Base-by-base conservation (phyloP, 208 protist genomes). In the Pavlovales sp. region DNA sequence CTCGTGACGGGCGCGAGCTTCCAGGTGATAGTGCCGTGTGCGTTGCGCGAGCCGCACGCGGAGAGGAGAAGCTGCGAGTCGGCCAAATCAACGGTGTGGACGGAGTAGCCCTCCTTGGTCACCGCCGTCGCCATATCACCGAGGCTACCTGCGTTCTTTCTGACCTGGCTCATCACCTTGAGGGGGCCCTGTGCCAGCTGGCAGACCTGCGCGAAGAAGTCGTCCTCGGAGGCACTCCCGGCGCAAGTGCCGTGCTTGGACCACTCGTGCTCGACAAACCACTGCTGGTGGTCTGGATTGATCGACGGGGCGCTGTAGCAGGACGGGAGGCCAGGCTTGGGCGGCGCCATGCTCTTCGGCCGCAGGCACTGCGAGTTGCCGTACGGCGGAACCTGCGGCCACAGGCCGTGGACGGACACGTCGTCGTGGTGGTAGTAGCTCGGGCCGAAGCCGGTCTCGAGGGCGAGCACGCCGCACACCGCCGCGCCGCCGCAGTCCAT, bases 141-240 rank as follows among this genome's bases (percentile, higher is more conserved):
- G 14, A 71, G 1, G 26, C 18, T 32, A 10, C 1, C 1, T 5
- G 57, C 57, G 22, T 57, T 20, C 11, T 57, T 10, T 28, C 26
- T 10, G 18, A 32, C 57, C 57, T 32, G 2, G 57, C 1, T 4
- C 79, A 84, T 84, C 32, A 67, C 20, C 4, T 38, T 2, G 26
- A 84, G 20, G 8, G 79, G 79, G 1, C 7, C 4, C 0, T 1
- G 32, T 1, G 42, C 2, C n/a, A 84, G 79, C 42, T 20, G 7
- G 79, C 79, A 84, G 79, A 84, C 42, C 34, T 84, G 79, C 11
- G 1, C 44, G n/a, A 84, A 84, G 42, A 40, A 84, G 28, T 84
- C 79, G 42, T 28, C 79, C 5, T 10, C 79, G 40, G 2, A 10
- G 8, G 39, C 32, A 28, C 30, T 26, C 0, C 79, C 79, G 28